Evolutionary conservation across 345 rosid species (phyloP).

Genomic region (Durio zibethinus): DNA sequence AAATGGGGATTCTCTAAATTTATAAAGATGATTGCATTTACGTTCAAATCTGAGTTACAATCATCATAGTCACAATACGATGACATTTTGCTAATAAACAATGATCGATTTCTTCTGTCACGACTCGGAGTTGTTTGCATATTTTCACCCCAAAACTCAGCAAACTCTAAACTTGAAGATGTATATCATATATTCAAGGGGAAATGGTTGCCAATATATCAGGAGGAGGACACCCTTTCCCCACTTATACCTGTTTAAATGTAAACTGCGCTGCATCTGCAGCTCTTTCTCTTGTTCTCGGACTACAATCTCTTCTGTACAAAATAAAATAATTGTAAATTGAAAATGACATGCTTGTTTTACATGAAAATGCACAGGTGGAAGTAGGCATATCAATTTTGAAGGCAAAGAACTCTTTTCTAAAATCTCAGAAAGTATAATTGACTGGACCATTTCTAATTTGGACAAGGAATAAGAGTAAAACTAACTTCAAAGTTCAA

Average conservation of each 20-base stretch:
- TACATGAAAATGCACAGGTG: not conserved
- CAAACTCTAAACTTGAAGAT: not conserved
- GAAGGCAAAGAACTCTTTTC: not conserved
- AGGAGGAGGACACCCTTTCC: not conserved
- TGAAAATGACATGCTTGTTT: not conserved
- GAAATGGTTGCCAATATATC: not conserved
- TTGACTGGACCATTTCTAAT: not conserved
- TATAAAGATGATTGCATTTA: not conserved
- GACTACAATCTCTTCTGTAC: too few species aligned
- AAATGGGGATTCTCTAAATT: not conserved
- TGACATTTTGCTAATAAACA: not conserved
- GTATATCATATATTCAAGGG: not conserved
- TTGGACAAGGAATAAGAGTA: not conserved
- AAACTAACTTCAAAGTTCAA: not conserved
- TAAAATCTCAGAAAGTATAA: not conserved
- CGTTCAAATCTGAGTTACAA: not conserved
- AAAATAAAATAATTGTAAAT: too few species aligned
- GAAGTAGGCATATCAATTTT: not conserved
- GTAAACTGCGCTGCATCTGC: not conserved
- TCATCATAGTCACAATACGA: not conserved
- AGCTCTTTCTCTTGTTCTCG: too few species aligned
- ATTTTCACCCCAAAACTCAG: not conserved
- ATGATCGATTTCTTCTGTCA: not conserved
- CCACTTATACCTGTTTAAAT: not conserved
- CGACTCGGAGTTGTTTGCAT: not conserved